Evolutionary conservation across 1,139 yeast genomes (phyloP), one percentile per base, ranked within the genome.

Genomic region (Yamadazyma atmosphaerica): DNA sequence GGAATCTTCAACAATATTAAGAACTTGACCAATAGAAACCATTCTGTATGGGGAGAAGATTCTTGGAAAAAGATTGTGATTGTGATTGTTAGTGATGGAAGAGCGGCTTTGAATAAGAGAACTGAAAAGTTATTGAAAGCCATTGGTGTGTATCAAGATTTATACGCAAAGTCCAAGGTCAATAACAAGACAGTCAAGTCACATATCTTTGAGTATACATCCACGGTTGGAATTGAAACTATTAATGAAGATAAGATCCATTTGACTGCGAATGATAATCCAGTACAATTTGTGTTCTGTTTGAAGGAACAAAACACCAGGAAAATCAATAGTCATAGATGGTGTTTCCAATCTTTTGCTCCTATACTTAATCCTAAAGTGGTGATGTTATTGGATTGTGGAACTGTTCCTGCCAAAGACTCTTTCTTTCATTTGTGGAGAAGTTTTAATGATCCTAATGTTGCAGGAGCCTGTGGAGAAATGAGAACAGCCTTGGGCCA

Each of bases 401-500:
- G 95, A 46, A 86, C 95, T 4, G 79, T 79, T 44, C 94, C 95
- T 1, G 72, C 82, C 6, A 71, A 74, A 45, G 83, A 82, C 51
- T 79, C 94, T n/a, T 74, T 86, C 39, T 86, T 79, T 60, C 81
- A 81, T 51, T 68, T 86, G 41, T 86, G 95, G 95, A 79, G 77
- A 54, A 64, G 84, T 9, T 86, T 86, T 58, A 81, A 82, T 47
- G 83, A 85, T 55, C 77, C 83, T 1, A 71, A 75, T 41, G 87
- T 86, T n/a, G 95, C 89, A 0, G 95, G 95, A 15, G 89, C 94
- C 2, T 86, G 95, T 72, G 95, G 95, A 19, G 95, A 86, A 56
- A 85, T 86, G 68, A 76, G 74, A 44, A 86, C 85, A 2, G 72
- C 82, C 43, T 66, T 84, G 41, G 92, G 94, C 4, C 72, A 68